A percentile compares a stretch with the other conserved stretches of the same genome.
Evolutionary conservation across 495 filamentous ascomycete genomes (phyloP).

Genomic region (Cryomyces minteri): DNA sequence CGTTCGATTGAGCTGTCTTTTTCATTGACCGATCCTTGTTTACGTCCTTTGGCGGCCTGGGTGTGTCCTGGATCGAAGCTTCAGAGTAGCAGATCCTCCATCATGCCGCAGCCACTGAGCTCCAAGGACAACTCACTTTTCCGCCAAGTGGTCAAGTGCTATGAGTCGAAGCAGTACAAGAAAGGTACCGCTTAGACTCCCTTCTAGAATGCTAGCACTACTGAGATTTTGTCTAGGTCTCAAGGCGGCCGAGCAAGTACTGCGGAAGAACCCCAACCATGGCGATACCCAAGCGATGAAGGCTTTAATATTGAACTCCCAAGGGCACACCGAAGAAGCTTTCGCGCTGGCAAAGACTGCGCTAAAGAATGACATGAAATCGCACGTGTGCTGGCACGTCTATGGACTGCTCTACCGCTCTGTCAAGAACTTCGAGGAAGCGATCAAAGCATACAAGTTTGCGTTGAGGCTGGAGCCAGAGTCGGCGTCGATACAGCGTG

Average conservation of each 20-base stretch:
- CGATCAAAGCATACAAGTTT: constrained; percentile 96
- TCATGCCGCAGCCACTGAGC: constrained; percentile 65
- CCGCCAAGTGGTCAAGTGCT: constrained; percentile 79
- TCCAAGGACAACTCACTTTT: constrained; percentile 90
- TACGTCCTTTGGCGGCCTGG: no score
- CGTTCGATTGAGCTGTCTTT: no score
- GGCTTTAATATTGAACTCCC: constrained; percentile 83
- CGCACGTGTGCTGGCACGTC: constrained; percentile 98
- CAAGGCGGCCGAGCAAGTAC: constrained; percentile 85
- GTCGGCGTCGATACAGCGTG: constrained; percentile 80
- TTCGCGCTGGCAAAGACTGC: constrained; percentile 84
- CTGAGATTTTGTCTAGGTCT: constrained; percentile 34
- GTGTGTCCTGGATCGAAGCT: no score
- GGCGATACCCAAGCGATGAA: constrained; percentile 99
- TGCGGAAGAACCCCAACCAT: constrained; percentile 86
- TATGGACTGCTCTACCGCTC: constrained; percentile 89
- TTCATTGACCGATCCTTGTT: no score
- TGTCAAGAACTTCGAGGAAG: constrained; percentile 93
- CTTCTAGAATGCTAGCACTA: not conserved
- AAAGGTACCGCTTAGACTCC: constrained; percentile 36
- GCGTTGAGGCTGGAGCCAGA: constrained; percentile 84
- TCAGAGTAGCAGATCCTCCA: no score
- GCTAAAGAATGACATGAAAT: constrained; percentile 88
- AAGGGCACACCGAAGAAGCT: constrained; percentile 80
- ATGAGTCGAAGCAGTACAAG: constrained; percentile 98